These are phyloP conservation scores for Gossypium herbaceum DNA, from an alignment of 345 rosid species.

Conservation along the genomic window DNA sequence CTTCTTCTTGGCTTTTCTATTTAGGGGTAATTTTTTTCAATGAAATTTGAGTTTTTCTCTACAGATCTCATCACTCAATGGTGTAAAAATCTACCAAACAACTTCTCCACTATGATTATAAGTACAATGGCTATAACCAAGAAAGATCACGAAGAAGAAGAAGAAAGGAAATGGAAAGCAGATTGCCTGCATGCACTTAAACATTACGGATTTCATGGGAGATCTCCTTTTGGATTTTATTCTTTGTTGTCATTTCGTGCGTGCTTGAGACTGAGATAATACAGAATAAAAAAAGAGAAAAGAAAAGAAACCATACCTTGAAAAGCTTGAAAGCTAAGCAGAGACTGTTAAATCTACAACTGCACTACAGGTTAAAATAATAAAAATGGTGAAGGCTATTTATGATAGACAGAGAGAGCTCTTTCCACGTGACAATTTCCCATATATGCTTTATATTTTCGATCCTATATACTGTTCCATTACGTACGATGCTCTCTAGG, in stretches of 20 bases:
- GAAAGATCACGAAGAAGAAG: neutral
- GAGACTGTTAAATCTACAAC: neutral
- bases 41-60: neutral
- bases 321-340: neutral
- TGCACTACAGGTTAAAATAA: neutral
- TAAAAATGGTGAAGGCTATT: neutral
- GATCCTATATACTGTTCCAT: neutral
- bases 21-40: neutral
- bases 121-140: neutral
- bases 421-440: neutral
- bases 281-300: neutral
- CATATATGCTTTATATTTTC: neutral
- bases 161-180: neutral
- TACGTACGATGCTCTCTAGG: neutral
- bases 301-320: slow-evolving; percentile 6
- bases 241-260: neutral
- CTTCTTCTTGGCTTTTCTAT: neutral
- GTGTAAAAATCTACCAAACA: neutral
- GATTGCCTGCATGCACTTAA: slow-evolving; percentile 1
- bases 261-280: neutral
- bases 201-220: neutral
- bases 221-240: neutral
- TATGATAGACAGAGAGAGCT: neutral
- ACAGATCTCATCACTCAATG: neutral
- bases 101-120: neutral